Conservation (phyloP, 2,329 filamentous ascomycete species). For the Ramularia collo-cygni region DNA sequence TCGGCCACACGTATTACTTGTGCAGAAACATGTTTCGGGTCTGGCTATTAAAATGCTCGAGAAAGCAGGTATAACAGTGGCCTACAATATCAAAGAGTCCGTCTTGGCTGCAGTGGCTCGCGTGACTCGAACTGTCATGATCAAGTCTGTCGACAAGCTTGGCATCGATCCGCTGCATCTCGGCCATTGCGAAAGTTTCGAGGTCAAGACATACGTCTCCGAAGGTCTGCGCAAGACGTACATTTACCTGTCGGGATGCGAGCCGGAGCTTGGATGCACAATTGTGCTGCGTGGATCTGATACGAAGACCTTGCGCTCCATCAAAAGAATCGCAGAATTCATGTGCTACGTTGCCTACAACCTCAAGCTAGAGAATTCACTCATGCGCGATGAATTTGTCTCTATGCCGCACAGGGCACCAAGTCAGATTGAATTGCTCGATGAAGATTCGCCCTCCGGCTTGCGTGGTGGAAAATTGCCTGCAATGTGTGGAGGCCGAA, state of each 20-base stretch:
- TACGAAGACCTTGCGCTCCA: constrained; percentile 60
- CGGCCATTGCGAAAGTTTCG: constrained; percentile 77
- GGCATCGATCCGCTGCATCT: constrained; percentile 67
- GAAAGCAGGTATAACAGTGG: constrained; percentile 83
- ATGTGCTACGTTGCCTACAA: constrained; percentile 99
- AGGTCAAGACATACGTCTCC: constrained; percentile 92
- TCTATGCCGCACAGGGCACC: constrained; percentile 56
- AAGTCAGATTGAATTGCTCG: constrained; percentile 33
- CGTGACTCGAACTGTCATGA: constrained; percentile 84
- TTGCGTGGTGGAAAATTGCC: background rate
- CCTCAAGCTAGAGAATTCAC: constrained; percentile 85
- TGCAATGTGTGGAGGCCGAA: too few species aligned
- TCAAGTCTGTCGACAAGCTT: constrained; percentile 91
- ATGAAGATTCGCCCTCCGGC: background rate
- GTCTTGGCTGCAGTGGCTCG: constrained; percentile 92
- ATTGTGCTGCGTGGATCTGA: constrained; percentile 82
- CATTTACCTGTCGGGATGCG: constrained; percentile 87
- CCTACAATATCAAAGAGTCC: constrained; percentile 92
- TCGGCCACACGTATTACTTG: constrained; percentile 78
- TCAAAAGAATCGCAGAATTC: constrained; percentile 94
- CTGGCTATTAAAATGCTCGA: constrained; percentile 82
- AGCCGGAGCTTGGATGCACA: constrained; percentile 85
- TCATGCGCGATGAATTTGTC: constrained; percentile 89
- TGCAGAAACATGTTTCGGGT: constrained; percentile 87
- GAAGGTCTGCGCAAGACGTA: constrained; percentile 85